These are phyloP conservation scores for Acacia pycnantha DNA, from an alignment of 331 rosid genomes.

Conservation along the genomic window DNA sequence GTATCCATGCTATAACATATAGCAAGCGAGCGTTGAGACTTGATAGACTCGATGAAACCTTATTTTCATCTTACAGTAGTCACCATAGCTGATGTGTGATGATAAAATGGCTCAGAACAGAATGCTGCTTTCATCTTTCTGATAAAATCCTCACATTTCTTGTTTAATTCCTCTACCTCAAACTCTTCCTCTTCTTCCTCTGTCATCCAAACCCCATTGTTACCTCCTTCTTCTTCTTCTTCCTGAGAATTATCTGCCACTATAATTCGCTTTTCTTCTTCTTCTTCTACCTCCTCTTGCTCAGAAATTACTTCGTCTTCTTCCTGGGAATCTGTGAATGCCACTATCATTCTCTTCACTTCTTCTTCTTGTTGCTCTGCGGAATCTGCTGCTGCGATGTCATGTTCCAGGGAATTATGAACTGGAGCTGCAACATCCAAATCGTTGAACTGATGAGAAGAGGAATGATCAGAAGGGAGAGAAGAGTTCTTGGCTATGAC, in stretches of 20 bases:
- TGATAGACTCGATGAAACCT: not conserved
- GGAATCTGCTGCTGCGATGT: not conserved
- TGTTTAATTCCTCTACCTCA: constrained; percentile 68
- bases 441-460: constrained; percentile 16
- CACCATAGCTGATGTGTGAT: constrained; percentile 16
- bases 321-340: not conserved
- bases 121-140: constrained; percentile 63
- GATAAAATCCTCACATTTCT: constrained; percentile 79
- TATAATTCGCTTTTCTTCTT: not conserved
- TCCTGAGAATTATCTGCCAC: not conserved
- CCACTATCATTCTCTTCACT: not conserved
- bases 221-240: not conserved
- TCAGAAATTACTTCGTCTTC: not conserved
- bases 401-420: not conserved
- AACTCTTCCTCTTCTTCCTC: not conserved
- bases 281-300: constrained; percentile 12
- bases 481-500: constrained; percentile 50
- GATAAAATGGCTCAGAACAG: constrained; percentile 29
- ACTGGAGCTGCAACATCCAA: not conserved
- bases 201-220: not conserved
- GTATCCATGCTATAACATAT: too few relatives aligned
- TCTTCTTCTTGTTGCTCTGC: not conserved
- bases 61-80: not conserved
- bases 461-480: constrained; percentile 9
- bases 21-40: too few relatives aligned